Evolutionary conservation across 2,329 filamentous ascomycete genomes (phyloP).

Genomic region (Xylariaceae sp.): DNA sequence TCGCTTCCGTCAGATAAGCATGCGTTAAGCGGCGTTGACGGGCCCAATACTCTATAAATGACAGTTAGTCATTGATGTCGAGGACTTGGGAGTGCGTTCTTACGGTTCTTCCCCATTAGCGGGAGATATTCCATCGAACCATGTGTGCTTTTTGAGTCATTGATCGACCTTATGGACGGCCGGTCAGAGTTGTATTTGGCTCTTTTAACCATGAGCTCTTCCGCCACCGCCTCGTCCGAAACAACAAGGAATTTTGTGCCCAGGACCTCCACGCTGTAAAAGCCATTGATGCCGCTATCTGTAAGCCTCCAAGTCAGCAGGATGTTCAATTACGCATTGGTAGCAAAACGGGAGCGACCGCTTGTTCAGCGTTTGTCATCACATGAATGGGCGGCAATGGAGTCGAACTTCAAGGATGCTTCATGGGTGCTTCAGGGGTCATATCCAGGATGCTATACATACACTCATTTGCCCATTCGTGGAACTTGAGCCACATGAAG

Average conservation of each 20-base stretch:
- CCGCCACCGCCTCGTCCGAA: slow-evolving; percentile 47
- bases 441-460: background rate
- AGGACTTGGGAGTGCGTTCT: slow-evolving; percentile 20
- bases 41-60: slow-evolving; percentile 46
- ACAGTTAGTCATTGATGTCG: background rate
- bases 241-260: slow-evolving; percentile 39
- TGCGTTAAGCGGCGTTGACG: slow-evolving; percentile 50
- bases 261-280: slow-evolving; percentile 34
- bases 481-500: slow-evolving; percentile 51
- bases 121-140: slow-evolving; percentile 53
- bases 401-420: background rate
- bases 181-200: slow-evolving; percentile 49
- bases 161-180: slow-evolving; percentile 43
- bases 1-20: slow-evolving; percentile 41
- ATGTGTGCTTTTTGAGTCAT: slow-evolving; percentile 49
- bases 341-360: background rate
- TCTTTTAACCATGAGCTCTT: slow-evolving; percentile 48
- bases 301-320: slow-evolving; percentile 1
- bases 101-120: slow-evolving; percentile 51
- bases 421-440: too few species aligned
- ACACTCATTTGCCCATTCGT: slow-evolving; percentile 34
- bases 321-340: too few species aligned
- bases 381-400: background rate
- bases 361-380: background rate
- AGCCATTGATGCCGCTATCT: slow-evolving; percentile 30